A percentile compares a stretch with the other conserved stretches of the same genome.
Conservation (phyloP, 768 basidiomycete species). For the Boletus eberwhitei region DNA sequence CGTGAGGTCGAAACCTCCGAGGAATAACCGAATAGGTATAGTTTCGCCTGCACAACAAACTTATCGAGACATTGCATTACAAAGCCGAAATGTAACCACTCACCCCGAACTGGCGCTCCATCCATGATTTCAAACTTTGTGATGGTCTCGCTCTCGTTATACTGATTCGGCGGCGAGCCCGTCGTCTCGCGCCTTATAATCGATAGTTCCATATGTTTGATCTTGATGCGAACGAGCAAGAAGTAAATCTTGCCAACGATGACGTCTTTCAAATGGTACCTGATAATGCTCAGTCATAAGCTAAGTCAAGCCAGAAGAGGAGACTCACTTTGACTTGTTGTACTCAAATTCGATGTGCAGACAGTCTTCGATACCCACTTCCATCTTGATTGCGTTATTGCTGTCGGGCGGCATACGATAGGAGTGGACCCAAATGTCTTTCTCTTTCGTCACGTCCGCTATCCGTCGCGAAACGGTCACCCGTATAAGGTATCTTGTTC, state of each 20-base stretch:
- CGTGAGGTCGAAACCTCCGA: slow-evolving; percentile 97
- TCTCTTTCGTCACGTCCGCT: slow-evolving; percentile 91
- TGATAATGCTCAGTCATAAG: slow-evolving; percentile 30
- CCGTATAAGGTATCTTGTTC: slow-evolving; percentile 81
- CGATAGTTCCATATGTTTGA: slow-evolving; percentile 99
- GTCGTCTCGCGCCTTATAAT: slow-evolving; percentile 98
- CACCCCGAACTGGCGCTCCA: slow-evolving; percentile 93
- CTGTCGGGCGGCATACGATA: slow-evolving; percentile 98
- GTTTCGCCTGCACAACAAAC: slow-evolving; percentile 72
- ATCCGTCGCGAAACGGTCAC: slow-evolving; percentile 88
- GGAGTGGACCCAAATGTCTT: slow-evolving; percentile 96
- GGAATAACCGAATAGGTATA: slow-evolving; percentile 95
- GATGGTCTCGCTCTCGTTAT: slow-evolving; percentile 98
- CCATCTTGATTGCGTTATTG: slow-evolving; percentile 99
- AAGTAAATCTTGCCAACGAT: slow-evolving; percentile 99
- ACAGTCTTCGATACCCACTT: slow-evolving; percentile 99
- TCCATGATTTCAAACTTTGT: slow-evolving; percentile 99
- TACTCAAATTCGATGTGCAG: slow-evolving; percentile 99
- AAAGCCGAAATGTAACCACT: slow-evolving; percentile 10
- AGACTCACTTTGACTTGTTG: slow-evolving; percentile 93
- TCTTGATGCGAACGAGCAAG: slow-evolving; percentile 96
- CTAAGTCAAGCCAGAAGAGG: not conserved
- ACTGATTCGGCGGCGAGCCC: slow-evolving; percentile 96
- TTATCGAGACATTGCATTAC: not conserved
- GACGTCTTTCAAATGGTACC: slow-evolving; percentile 98